Evolutionary conservation across 495 filamentous ascomycete species (phyloP).

Genomic region (Penicillium samsonianum): DNA sequence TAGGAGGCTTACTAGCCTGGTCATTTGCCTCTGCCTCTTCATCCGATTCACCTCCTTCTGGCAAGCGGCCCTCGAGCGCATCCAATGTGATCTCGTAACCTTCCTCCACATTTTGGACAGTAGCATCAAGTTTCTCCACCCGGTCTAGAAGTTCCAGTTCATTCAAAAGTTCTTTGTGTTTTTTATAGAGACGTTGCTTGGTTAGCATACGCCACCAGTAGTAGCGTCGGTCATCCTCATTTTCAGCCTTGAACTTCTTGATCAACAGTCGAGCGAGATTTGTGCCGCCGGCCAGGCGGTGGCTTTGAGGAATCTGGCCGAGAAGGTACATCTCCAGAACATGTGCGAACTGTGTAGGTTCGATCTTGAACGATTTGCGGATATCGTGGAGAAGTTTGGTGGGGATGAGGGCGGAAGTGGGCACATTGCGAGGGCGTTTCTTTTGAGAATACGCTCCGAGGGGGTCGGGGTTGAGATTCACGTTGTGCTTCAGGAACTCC

Average conservation of each 20-base stretch:
- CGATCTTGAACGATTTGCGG: conserved; percentile 71
- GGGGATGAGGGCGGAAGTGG: conserved; percentile 64
- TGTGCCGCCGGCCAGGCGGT: conserved; percentile 56
- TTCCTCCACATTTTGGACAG: conserved; percentile 72
- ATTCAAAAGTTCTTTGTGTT: conserved; percentile 72
- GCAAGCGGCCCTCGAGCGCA: conserved; percentile 44
- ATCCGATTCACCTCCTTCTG: conserved; percentile 21
- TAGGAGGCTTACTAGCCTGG: conserved; percentile 25
- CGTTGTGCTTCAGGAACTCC: conserved; percentile 45
- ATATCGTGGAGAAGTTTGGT: conserved; percentile 57
- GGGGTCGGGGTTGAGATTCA: conserved; percentile 48
- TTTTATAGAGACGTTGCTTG: conserved; percentile 78
- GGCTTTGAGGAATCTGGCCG: conserved; percentile 62
- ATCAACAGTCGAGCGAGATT: conserved; percentile 54
- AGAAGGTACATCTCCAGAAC: conserved; percentile 89
- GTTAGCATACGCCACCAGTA: conserved; percentile 80
- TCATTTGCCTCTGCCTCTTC: conserved; percentile 23
- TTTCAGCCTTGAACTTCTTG: conserved; percentile 51
- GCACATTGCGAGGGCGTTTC: conserved; percentile 50
- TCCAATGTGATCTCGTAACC: conserved; percentile 74
- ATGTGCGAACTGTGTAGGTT: conserved; percentile 81
- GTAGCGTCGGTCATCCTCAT: conserved; percentile 64
- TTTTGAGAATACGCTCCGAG: conserved; percentile 40
- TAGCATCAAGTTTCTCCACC: conserved; percentile 78
- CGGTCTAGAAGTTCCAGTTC: conserved; percentile 78